Percentiles rank a stretch among this genome's conserved stretches.
Evolutionary conservation across 2,329 filamentous ascomycete species (phyloP).

Genomic region (Clarireedia monteithiana): DNA sequence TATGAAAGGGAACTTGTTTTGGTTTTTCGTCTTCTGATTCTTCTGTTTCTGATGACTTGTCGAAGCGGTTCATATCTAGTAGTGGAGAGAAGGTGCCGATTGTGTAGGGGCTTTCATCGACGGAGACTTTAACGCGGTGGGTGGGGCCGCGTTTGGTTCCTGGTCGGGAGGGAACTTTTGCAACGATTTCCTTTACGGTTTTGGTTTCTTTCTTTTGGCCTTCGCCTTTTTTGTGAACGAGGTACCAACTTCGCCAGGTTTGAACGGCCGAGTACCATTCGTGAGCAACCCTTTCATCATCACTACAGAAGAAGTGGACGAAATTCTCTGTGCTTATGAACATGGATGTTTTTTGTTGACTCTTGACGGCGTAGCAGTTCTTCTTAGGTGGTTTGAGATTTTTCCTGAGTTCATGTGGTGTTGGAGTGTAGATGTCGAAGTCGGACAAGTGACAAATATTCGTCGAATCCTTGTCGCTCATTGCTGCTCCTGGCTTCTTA

Average conservation of each 20-base stretch:
- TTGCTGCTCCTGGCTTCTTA: constrained; percentile 58
- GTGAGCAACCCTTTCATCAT: constrained; percentile 59
- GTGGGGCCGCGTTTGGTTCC: constrained; percentile 20
- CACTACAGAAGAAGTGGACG: constrained; percentile 84
- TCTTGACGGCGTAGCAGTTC: constrained; percentile 82
- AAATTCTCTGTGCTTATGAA: constrained; percentile 80
- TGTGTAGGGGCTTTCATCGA: constrained; percentile 47
- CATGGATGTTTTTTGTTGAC: constrained; percentile 78
- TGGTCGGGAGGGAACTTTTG: constrained; percentile 1
- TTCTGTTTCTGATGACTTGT: constrained; percentile 20
- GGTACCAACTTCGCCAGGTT: constrained; percentile 84
- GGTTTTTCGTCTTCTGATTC: constrained; percentile 24
- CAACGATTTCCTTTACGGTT: constrained; percentile 16
- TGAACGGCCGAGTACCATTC: constrained; percentile 67
- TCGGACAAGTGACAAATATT: constrained; percentile 81
- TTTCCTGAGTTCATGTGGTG: constrained; percentile 57
- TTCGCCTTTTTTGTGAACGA: constrained; percentile 59
- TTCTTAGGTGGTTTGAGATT: constrained; percentile 77
- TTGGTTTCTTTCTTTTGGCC: constrained; percentile 25
- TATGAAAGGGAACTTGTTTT: constrained; percentile 26
- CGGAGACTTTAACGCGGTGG: constrained; percentile 30
- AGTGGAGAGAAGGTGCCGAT: constrained; percentile 64
- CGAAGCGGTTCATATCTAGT: constrained; percentile 53
- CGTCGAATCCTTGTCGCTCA: constrained; percentile 55
- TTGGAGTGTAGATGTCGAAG: constrained; percentile 84